Percentiles rank a stretch among this genome's conserved stretches.
phyloP scores from a whole-genome alignment of 2,329 filamentous ascomycete genomes.

The Epichloe typhina region DNA sequence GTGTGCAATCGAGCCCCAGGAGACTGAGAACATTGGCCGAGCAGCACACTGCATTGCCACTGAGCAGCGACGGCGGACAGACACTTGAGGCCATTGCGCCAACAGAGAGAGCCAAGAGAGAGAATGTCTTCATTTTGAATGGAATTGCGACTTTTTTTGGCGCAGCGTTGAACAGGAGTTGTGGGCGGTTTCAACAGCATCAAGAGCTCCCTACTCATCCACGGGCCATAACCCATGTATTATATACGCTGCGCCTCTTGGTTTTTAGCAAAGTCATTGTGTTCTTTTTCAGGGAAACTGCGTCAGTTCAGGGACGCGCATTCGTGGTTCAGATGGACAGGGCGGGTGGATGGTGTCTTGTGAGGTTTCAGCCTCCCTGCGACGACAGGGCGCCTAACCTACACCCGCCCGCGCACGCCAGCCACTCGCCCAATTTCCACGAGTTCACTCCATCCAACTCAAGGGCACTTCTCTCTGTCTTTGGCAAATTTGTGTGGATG shows the following conservation, averaged over 20 bases:
- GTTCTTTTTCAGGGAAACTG: not conserved
- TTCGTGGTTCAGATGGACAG: not conserved
- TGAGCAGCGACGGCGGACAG: not conserved
- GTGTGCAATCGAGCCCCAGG: not conserved
- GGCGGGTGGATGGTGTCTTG: not conserved
- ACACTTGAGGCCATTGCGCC: not conserved
- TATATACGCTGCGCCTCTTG: not conserved
- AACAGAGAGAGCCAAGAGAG: not conserved
- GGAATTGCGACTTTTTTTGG: not conserved
- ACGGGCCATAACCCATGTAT: not conserved
- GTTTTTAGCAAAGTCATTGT: not conserved
- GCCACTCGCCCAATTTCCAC: too few relatives aligned
- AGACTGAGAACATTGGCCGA: not conserved
- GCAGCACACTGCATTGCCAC: not conserved
- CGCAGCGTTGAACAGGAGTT: not conserved
- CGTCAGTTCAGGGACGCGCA: not conserved
- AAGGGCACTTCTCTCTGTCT: too few relatives aligned
- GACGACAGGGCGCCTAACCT: not conserved
- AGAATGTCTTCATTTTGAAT: not conserved
- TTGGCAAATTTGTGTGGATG: too few relatives aligned
- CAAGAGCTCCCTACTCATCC: too few relatives aligned
- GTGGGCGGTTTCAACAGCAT: too few relatives aligned
- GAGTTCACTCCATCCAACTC: too few relatives aligned
- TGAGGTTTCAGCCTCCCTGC: not conserved
- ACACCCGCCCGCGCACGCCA: too few relatives aligned